Base-by-base conservation (phyloP, 306 rosid genomes). In the Cucumis melo region DNA sequence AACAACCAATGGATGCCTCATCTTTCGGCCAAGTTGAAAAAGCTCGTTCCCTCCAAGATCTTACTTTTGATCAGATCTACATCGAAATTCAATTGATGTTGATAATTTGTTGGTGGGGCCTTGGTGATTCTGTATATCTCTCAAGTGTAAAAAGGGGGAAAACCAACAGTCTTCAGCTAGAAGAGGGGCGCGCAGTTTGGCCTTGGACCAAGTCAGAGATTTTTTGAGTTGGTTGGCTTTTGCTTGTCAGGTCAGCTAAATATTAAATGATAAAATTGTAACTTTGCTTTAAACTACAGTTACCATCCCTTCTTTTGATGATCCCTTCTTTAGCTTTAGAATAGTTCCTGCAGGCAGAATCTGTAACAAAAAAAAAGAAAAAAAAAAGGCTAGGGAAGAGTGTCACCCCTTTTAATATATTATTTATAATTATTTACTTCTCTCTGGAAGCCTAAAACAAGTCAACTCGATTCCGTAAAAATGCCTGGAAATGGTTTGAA, bases 251-350 rank as follows among this genome's bases (percentile, higher is more conserved):
- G 76, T 72, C 76, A 72, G 76, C 76, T 4, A 24, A 72, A 50
- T 72, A 72, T 50, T 17, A 72, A 72, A 72, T 72, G 60, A 50
- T 17, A 79, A 57, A 77, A 23, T 84, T 80, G 77, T 78, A 76
- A 83, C 64, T 73, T 81, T 74, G 59, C 20, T 48, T 78, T 53
- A 71, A 79, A 77, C 85, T 82, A 75, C 53, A 65, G 81, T 82
- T 56, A 58, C 84, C 79, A 70, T 55, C 72, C 75, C 81, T 21
- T 57, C n/a, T 23, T 57, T 76, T 75, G 77, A 75, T 78, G 80
- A 70, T 68, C 66, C 48, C 48, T 74, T 64, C 62, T 81, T 78
- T 72, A 65, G 39, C 79, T 78, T 74, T 53, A 80, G 23, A 80
- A 80, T 54, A 34, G 74, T 76, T 81, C 7, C 54, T 56, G 80